Percentiles rank a stretch among this genome's conserved stretches.
These are phyloP conservation scores for Vaccinium vitisidaea DNA, from an alignment of 148 eudicot species.

Conservation along the genomic window DNA sequence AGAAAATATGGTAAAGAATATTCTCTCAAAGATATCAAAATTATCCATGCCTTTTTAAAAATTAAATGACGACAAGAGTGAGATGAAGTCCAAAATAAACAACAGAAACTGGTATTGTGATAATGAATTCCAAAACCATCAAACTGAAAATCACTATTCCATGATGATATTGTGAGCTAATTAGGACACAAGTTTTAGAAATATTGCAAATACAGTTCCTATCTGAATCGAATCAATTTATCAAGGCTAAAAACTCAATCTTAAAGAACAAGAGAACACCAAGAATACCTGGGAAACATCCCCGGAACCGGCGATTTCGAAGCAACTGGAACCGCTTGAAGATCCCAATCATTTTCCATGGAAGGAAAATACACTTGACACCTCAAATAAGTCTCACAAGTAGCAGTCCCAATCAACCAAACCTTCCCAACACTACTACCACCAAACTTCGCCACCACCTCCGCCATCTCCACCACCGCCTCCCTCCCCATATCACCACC, in stretches of 20 bases:
- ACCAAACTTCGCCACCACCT: constrained; percentile 36
- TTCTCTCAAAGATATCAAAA: background rate
- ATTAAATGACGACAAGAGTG: background rate
- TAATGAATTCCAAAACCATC: background rate
- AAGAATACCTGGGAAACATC: constrained; percentile 71
- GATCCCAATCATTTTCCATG: constrained; percentile 93
- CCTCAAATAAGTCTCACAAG: constrained; percentile 96
- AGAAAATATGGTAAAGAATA: background rate
- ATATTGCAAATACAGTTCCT: background rate
- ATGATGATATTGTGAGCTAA: background rate
- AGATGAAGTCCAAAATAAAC: constrained; percentile 2
- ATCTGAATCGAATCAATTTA: background rate
- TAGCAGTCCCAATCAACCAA: constrained; percentile 87
- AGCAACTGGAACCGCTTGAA: constrained; percentile 84
- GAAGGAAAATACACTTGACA: constrained; percentile 81
- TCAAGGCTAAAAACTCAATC: background rate
- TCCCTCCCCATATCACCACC: constrained; percentile 28
- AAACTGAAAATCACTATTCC: background rate
- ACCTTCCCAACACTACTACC: constrained; percentile 32
- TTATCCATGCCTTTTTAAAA: background rate
- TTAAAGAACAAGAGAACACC: background rate
- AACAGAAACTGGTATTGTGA: background rate
- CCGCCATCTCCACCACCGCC: constrained; percentile 49
- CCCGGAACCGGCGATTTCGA: constrained; percentile 57
- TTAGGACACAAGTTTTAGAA: background rate